Conservation (phyloP, 495 filamentous ascomycete species). For the Daldinia loculata region DNA sequence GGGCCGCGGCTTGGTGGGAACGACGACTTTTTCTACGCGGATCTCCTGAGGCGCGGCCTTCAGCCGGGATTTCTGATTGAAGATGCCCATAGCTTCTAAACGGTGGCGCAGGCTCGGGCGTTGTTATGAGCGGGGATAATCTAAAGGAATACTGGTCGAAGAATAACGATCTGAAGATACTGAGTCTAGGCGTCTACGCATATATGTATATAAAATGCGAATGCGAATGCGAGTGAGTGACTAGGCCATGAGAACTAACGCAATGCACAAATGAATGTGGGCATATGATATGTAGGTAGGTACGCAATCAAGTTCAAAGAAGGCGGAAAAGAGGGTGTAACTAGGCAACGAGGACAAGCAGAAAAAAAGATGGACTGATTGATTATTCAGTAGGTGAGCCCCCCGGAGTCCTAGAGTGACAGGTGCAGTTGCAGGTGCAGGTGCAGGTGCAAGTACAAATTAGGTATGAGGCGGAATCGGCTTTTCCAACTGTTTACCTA, state of each 20-base stretch:
- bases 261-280: slow-evolving; percentile 36
- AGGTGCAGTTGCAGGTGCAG: not conserved
- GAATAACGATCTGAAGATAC: slow-evolving; percentile 3
- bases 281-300: too few species aligned
- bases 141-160: not conserved
- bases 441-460: slow-evolving; percentile 1
- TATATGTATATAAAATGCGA: not conserved
- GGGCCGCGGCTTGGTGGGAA: slow-evolving; percentile 38
- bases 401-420: not conserved
- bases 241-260: slow-evolving; percentile 11
- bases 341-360: slow-evolving; percentile 15
- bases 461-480: slow-evolving; percentile 35
- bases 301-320: slow-evolving; percentile 8
- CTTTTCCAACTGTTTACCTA: not conserved
- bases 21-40: slow-evolving; percentile 49
- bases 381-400: slow-evolving; percentile 11
- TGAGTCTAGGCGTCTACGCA: not conserved
- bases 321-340: slow-evolving; percentile 16
- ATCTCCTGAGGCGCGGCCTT: slow-evolving; percentile 47
- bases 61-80: slow-evolving; percentile 44
- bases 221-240: slow-evolving; percentile 9
- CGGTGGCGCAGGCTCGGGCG: slow-evolving; percentile 15
- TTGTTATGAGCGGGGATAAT: slow-evolving; percentile 11
- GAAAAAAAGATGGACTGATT: slow-evolving; percentile 11
- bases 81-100: slow-evolving; percentile 43